Evolutionary conservation across 768 basidiomycete genomes (phyloP).

Genomic region (Macrolepiota albuminosa): DNA sequence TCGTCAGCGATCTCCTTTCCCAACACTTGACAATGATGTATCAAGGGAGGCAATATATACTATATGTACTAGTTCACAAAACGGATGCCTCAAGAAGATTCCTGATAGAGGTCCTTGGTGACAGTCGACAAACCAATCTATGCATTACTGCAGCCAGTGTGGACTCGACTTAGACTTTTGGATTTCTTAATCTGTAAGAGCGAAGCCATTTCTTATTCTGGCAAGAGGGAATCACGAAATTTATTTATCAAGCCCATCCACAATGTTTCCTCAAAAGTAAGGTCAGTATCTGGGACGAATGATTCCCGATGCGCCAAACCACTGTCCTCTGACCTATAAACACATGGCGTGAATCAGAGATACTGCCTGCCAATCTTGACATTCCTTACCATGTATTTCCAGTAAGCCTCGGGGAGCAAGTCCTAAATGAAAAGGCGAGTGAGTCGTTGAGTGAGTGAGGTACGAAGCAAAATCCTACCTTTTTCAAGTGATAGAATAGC

Average conservation of each 20-base stretch:
- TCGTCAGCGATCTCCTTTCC: no score
- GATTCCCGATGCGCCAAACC: slow-evolving; percentile 37
- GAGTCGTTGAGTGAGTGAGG: background rate
- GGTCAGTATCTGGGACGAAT: slow-evolving; percentile 24
- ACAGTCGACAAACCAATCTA: background rate
- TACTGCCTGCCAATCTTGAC: background rate
- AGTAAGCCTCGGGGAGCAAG: slow-evolving; percentile 74
- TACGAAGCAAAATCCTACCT: slow-evolving; percentile 34
- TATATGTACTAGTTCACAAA: no score
- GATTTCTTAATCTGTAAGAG: background rate
- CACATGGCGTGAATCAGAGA: slow-evolving; percentile 8
- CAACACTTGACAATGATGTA: no score
- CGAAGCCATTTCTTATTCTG: background rate
- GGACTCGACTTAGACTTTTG: background rate
- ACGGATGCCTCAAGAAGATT: no score
- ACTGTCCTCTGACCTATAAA: slow-evolving; percentile 36
- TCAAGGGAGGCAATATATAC: no score
- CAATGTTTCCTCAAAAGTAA: background rate
- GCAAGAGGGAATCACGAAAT: background rate
- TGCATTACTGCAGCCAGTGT: background rate
- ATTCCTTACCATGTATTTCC: slow-evolving; percentile 60
- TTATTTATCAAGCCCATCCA: background rate
- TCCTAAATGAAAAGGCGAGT: slow-evolving; percentile 30
- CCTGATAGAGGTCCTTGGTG: no score
- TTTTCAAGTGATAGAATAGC: slow-evolving; percentile 86